These are phyloP conservation scores for Candida coquimbonensis DNA, from an alignment of 805 yeast genomes.

Conservation along the genomic window DNA sequence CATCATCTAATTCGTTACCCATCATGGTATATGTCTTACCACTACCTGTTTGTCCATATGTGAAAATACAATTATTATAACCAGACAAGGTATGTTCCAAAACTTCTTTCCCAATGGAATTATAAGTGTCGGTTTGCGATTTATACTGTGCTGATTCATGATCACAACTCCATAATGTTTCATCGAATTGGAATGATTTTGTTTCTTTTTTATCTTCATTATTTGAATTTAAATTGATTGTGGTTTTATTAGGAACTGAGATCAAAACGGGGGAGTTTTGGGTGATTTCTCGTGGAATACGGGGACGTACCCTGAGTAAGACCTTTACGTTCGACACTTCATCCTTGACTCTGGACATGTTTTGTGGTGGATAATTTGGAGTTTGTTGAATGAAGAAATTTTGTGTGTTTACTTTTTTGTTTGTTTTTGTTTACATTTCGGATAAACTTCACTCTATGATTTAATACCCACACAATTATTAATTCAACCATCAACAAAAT, in stretches of 20 bases:
- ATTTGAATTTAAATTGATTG: conserved; percentile 6
- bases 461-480: too few species aligned
- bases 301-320: conserved; percentile 47
- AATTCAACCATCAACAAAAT: background rate
- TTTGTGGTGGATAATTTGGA: background rate
- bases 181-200: conserved; percentile 43
- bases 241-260: conserved; percentile 13
- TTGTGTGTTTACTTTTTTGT: background rate
- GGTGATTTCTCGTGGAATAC: conserved; percentile 16
- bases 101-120: conserved; percentile 48
- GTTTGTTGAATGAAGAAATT: background rate
- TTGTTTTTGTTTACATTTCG: conserved; percentile 4
- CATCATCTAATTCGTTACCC: conserved; percentile 30
- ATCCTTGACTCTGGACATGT: background rate
- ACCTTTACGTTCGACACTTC: conserved; percentile 33
- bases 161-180: conserved; percentile 43
- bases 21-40: conserved; percentile 63
- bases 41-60: conserved; percentile 52
- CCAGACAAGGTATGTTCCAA: conserved; percentile 62
- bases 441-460: background rate
- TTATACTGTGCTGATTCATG: conserved; percentile 28
- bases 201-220: conserved; percentile 8
- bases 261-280: conserved; percentile 12
- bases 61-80: conserved; percentile 65
- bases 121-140: conserved; percentile 46